phyloP scores from a whole-genome alignment of 2,329 filamentous ascomycete species.

The Colletotrichum chrysophilum region DNA sequence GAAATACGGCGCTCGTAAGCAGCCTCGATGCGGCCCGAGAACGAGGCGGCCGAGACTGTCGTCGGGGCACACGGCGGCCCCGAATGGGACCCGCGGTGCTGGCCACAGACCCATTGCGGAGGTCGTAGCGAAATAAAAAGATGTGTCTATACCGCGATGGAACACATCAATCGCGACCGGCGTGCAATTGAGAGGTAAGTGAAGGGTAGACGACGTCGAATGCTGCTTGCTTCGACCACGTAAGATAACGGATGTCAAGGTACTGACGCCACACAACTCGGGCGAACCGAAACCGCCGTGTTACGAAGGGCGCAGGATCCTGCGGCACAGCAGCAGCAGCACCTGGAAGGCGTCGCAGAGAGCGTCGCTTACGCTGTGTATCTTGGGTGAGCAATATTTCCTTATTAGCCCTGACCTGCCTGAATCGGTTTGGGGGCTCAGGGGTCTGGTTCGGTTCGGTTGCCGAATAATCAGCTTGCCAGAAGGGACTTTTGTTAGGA shows the following conservation, averaged over 20 bases:
- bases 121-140: background rate
- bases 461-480: background rate
- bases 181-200: background rate
- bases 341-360: background rate
- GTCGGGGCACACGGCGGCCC: background rate
- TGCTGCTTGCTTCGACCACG: background rate
- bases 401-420: background rate
- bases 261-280: background rate
- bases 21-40: background rate
- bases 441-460: background rate
- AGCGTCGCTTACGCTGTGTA: background rate
- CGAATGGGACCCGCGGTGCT: background rate
- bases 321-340: background rate
- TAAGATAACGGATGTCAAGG: background rate
- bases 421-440: background rate
- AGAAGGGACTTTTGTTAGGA: background rate
- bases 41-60: background rate
- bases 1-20: background rate
- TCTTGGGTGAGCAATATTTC: background rate
- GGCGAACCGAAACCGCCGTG: background rate
- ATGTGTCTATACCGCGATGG: accelerated
- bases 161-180: accelerated
- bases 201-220: background rate
- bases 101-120: background rate
- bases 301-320: background rate